Percentiles rank a stretch among this genome's conserved stretches.
These are phyloP conservation scores for Blastomyces silverae DNA, from an alignment of 2,329 filamentous ascomycete genomes.

Conservation along the genomic window DNA sequence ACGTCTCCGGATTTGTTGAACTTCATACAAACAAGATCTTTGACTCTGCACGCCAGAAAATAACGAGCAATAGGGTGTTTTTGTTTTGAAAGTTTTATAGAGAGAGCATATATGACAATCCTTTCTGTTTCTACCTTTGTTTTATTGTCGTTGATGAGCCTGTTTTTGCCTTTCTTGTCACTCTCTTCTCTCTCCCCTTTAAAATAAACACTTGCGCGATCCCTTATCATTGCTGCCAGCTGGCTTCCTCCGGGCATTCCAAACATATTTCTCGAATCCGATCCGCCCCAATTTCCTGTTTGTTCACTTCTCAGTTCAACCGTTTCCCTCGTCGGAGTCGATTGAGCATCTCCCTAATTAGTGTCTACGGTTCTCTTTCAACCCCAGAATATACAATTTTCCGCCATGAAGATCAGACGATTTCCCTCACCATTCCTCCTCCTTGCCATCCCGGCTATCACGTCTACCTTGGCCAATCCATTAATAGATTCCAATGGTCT, in stretches of 20 bases:
- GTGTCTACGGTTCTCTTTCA: neutral
- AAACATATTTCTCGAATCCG: too few species aligned
- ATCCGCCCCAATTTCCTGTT: neutral
- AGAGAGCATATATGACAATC: neutral
- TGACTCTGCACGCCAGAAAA: neutral
- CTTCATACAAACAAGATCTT: neutral
- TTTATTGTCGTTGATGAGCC: conserved; percentile 1
- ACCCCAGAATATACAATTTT: neutral
- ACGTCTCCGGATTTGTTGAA: too few species aligned
- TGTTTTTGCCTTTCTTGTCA: neutral
- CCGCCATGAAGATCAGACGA: conserved; percentile 19
- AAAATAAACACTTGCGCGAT: neutral
- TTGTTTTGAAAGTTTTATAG: neutral
- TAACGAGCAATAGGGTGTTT: neutral
- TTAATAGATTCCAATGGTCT: conserved; percentile 1
- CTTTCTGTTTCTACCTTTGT: neutral
- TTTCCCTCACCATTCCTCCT: conserved; percentile 19
- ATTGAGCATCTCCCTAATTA: neutral
- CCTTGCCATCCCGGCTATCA: conserved; percentile 19
- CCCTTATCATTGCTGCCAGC: conserved; percentile 1
- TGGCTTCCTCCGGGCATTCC: neutral
- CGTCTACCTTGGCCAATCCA: conserved; percentile 17
- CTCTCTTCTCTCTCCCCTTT: neutral
- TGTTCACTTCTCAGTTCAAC: neutral
- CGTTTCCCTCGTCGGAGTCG: neutral